phyloP scores from a whole-genome alignment of 257 asterid genomes.

The Cordia subcordata region DNA sequence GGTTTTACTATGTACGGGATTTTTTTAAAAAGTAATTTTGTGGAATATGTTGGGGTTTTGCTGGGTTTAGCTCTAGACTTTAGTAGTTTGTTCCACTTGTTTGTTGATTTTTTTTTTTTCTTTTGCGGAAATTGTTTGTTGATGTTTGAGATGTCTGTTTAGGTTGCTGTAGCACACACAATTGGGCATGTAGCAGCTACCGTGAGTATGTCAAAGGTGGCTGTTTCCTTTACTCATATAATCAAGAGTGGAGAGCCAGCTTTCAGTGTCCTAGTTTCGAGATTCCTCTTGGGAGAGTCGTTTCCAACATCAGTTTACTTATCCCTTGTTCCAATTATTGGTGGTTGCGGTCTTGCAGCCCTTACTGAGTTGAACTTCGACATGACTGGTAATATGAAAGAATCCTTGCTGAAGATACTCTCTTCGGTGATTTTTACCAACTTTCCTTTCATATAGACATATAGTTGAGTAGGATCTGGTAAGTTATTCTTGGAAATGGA shows the following conservation, averaged over 20 bases:
- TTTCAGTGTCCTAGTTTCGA: conserved; percentile 86
- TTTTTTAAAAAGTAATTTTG: too few relatives aligned
- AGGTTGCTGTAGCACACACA: conserved; percentile 98
- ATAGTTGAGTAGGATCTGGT: conserved; percentile 1
- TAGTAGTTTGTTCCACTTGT: not conserved
- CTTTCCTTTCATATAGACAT: not conserved
- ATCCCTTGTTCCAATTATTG: conserved; percentile 83
- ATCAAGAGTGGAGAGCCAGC: conserved; percentile 98
- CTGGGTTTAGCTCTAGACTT: not conserved
- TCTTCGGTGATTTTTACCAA: not conserved
- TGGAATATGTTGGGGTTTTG: too few relatives aligned
- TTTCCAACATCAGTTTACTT: conserved; percentile 73
- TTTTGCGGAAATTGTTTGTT: too few relatives aligned
- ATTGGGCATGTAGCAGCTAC: conserved; percentile 99
- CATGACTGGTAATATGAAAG: conserved; percentile 63
- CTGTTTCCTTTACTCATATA: conserved; percentile 93
- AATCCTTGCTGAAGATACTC: not conserved
- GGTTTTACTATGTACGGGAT: too few relatives aligned
- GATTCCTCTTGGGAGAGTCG: conserved; percentile 72
- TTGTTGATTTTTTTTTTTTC: conserved; percentile 4
- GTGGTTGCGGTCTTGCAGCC: conserved; percentile 87
- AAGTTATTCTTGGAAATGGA: not conserved
- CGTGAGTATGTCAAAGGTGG: conserved; percentile 98
- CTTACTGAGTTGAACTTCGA: conserved; percentile 92
- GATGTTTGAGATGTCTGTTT: conserved; percentile 23